Evolutionary conservation across 179 eudicot species (phyloP).

Genomic region (Silene vulgaris): DNA sequence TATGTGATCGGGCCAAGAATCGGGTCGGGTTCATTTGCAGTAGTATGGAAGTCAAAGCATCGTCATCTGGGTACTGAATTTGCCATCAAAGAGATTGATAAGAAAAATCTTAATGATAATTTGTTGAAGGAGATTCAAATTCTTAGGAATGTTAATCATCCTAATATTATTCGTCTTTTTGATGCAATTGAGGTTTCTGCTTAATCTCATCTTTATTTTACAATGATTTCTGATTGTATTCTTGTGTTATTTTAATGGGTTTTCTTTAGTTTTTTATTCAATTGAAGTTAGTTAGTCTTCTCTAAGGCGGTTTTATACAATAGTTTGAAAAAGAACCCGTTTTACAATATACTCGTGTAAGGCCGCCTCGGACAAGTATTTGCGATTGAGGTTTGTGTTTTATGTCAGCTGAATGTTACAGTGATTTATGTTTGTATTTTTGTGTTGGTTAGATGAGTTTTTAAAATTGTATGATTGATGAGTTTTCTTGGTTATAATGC

Average conservation of each 20-base stretch:
- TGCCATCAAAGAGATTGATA: constrained; percentile 59
- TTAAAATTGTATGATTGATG: not conserved
- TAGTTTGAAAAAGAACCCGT: too few relatives aligned
- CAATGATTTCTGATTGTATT: constrained; percentile 4
- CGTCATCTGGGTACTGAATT: constrained; percentile 36
- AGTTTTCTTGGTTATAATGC: not conserved
- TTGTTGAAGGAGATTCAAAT: constrained; percentile 52
- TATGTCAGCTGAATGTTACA: not conserved
- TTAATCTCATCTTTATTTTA: not conserved
- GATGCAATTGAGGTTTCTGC: constrained; percentile 45
- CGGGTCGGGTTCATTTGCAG: constrained; percentile 59
- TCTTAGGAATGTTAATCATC: constrained; percentile 40
- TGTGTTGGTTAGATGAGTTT: not conserved
- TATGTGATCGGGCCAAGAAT: constrained; percentile 43
- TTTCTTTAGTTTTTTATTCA: not conserved
- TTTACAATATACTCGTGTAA: too few relatives aligned
- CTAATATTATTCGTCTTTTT: constrained; percentile 49
- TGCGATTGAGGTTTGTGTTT: too few relatives aligned
- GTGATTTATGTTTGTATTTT: constrained; percentile 8
- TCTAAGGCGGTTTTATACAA: too few relatives aligned
- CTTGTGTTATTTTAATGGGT: not conserved
- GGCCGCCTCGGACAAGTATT: too few relatives aligned
- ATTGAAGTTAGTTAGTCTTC: too few relatives aligned
- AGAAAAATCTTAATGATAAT: constrained; percentile 44
- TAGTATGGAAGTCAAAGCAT: constrained; percentile 48